phyloP scores from a whole-genome alignment of 202 grass and related monocot species.

The Saccharum hybrid region DNA sequence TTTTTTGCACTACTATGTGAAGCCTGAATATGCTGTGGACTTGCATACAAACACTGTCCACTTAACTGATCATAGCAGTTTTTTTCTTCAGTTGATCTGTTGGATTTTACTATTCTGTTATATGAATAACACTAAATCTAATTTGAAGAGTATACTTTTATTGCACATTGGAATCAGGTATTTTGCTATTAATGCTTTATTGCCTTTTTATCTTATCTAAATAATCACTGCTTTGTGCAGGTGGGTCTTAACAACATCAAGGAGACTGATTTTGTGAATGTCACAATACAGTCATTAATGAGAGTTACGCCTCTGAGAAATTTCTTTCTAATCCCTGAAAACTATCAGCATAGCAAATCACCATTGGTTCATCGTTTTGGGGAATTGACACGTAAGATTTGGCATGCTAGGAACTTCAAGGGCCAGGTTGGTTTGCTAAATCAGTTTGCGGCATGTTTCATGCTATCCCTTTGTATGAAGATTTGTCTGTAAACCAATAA shows the following conservation, averaged over 20 bases:
- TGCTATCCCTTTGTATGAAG: constrained; percentile 24
- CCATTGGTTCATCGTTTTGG: constrained; percentile 95
- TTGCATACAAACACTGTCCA: background rate
- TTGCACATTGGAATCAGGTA: background rate
- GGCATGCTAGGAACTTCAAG: constrained; percentile 98
- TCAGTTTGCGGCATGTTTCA: background rate
- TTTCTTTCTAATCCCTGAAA: constrained; percentile 98
- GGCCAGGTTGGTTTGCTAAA: constrained; percentile 66
- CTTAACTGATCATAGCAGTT: constrained; percentile 5
- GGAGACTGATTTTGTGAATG: constrained; percentile 98
- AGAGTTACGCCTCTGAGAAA: constrained; percentile 95
- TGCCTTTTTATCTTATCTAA: constrained; percentile 32
- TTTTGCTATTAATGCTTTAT: constrained; percentile 15
- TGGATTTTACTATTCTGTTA: constrained; percentile 21
- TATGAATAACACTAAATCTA: background rate
- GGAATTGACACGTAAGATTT: constrained; percentile 95
- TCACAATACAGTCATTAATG: constrained; percentile 98
- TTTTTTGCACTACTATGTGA: background rate
- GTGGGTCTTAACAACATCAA: constrained; percentile 99
- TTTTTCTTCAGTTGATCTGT: background rate
- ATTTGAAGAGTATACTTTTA: constrained; percentile 9
- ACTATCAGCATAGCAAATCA: constrained; percentile 90
- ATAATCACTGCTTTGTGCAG: constrained; percentile 51
- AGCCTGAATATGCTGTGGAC: background rate
- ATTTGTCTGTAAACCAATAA: background rate